Evolutionary conservation across 148 eudicot genomes (phyloP), one percentile per base, ranked within the genome.

Genomic region (Tetragonia tetragonoides): DNA sequence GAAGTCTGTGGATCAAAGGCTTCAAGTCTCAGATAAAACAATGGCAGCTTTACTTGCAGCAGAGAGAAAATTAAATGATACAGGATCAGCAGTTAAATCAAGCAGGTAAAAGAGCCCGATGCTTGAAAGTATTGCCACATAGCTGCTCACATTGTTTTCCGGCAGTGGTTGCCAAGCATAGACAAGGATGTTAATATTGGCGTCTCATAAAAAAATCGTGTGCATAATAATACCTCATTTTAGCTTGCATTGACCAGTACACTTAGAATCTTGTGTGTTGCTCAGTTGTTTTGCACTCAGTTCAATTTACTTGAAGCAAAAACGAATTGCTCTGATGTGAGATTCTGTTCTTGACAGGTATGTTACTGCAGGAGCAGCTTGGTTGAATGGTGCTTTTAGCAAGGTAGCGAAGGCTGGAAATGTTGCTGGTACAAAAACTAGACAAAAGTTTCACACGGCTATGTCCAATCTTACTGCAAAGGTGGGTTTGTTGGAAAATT

Each of bases 81-180:
- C 97, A 37, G 97, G 97, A 80, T 84, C 97, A 28, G 99, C 99
- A 70, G 99, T 95, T 71, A 95, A 95, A 83, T 93, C 99, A 49
- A 95, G 93, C 99, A 90, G 97, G 99, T 93, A 73, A 51, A 44
- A 28, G 10, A 53, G 62, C 41, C 60, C 63, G 64, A 42, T 51
- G 51, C 17, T 61, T 67, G 53, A 8, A 23, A 46, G n/a, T 62
- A 11, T 59, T 17, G 23, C 21, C 23, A 3, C 0, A 0, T 64
- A n/a, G 47, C 24, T 7, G 28, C 34, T 12, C 40, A 66, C 39
- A 66, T 66, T 7, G 69, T 66, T 66, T 6, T 11, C n/a, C 16
- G 6, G 69, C 14, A 38, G 44, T 38, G 18, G 6, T 38, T 63
- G 28, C 5, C 67, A 63, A 28, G 9, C 9, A 7, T 11, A 53